Base-by-base conservation (phyloP, 345 rosid genomes). In the Pseudoturritis turrita region DNA sequence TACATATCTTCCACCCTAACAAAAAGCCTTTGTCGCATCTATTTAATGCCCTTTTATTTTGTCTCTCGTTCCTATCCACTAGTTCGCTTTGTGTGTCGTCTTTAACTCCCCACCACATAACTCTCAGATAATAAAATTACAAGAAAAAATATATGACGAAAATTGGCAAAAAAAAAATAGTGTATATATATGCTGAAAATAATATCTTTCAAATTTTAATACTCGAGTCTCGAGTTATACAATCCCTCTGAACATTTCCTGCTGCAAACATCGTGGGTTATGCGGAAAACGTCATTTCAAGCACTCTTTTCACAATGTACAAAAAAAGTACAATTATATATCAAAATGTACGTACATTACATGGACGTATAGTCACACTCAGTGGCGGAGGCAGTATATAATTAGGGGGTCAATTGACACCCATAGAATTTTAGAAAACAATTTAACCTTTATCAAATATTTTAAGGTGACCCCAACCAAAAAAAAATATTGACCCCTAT, bases 61-160 rank as follows among this genome's bases (percentile, higher is more conserved):
- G 50, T 70, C 74, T 26, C 67, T 49, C 50, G 41, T 71, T 71
- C 75, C 68, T 49, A 50, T 71, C 75, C 75, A 71, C 60, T 60
- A 28, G 22, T 50, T 71, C 19, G 40, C 21, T 49, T 37, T 9
- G 51, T 41, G 44, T 57, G 19, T 70, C 65, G n/a, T 47, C 68
- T 49, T 41, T 70, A 50, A 25, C 51, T 59, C 41, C 75, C 29
- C 60, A 26, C 59, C 68, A 39, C 60, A 53, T 13, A 43, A 29
- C 50, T 26, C 40, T 28, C 59, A 25, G 28, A 13, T 41, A 7
- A n/a, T 35, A 49, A 56, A 46, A 47, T n/a, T 47, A 10, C 21
- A 29, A 49, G 22, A 31, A 18, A 7, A 45, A 26, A 51, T 4
- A 22, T 22, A 13, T 5, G 58, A n/a, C n/a, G n/a, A n/a, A n/a